phyloP scores from a whole-genome alignment of 2,329 filamentous ascomycete species.

The Fusarium sp. region DNA sequence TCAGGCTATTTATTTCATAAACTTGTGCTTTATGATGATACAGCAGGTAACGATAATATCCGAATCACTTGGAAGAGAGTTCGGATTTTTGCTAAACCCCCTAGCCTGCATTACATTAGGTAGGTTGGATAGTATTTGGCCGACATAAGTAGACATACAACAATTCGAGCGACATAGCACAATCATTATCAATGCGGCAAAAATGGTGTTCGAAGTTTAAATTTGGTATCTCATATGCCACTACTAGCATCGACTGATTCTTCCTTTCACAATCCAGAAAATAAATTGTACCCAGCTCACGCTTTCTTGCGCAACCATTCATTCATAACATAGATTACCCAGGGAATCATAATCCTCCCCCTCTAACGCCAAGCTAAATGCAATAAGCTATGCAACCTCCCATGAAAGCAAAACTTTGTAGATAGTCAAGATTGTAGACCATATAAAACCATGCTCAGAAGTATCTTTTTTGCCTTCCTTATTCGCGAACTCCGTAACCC shows the following conservation, averaged over 20 bases:
- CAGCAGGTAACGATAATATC: too few relatives aligned
- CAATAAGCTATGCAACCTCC: constrained; percentile 24
- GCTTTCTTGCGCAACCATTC: constrained; percentile 10
- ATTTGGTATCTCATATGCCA: constrained; percentile 32
- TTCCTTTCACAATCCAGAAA: constrained; percentile 11
- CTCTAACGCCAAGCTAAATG: constrained; percentile 47
- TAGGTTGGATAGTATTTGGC: too few relatives aligned
- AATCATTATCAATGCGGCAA: background rate
- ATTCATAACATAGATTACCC: constrained; percentile 20
- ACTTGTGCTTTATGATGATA: too few relatives aligned
- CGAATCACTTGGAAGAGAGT: too few relatives aligned
- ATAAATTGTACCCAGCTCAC: constrained; percentile 5
- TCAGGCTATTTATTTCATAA: too few relatives aligned
- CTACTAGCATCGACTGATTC: constrained; percentile 1
- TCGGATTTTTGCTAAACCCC: too few relatives aligned
- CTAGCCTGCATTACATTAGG: too few relatives aligned
- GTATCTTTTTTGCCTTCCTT: constrained; percentile 12
- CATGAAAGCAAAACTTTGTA: constrained; percentile 16
- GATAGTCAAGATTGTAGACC: background rate
- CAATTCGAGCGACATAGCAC: too few relatives aligned
- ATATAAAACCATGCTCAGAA: constrained; percentile 5
- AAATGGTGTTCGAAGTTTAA: constrained; percentile 1
- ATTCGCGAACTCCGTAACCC: background rate
- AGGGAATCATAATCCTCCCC: constrained; percentile 35
- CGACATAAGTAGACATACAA: too few relatives aligned